Base-by-base conservation (phyloP, 345 rosid species). In the Anastatica hierochuntica region DNA sequence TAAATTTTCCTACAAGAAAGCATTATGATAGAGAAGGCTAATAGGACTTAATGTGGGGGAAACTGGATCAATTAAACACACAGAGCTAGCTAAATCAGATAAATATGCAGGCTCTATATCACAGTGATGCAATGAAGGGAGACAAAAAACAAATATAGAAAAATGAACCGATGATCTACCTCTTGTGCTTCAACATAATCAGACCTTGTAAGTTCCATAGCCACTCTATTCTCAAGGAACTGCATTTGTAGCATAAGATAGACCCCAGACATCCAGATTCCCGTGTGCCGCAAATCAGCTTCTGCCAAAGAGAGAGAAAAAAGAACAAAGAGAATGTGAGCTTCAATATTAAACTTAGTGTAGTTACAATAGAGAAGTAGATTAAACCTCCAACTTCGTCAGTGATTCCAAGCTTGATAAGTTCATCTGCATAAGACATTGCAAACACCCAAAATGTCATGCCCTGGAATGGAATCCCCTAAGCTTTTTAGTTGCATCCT, bases 191-290 rank as follows among this genome's bases (percentile, higher is more conserved):
- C 90, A 19, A 81, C 80, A 76, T 85, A 92, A 61, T 83, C 98
- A 43, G 96, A 88, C 45, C 95, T 79, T 9, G 95, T 92, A 63
- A 92, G 97, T 76, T 92, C 98, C 75, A 88, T 70, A 23, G 97
- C 94, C 56, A 88, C 95, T 74, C 77, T 88, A 76, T 88, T 88
- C 76, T 92, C 98, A 58, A 88, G 86, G 68, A 88, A 92, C 55
- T 92, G 98, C 97, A 92, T 83, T 56, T 88, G 66, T 37, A 92
- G 78, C 88, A 88, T 78, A 47, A 92, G 75, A 69, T 85, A 88
- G 36, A 92, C 80, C 53, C 95, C 84, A 70, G 90, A 95, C 90
- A 85, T 92, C 97, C 97, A 83, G 49, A 92, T 88, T 49, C 90
- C 84, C 4, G 97, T 81, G 63, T 85, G 90, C 49, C 77, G 83